Evolutionary conservation across 805 yeast species (phyloP).

Genomic region (Myxozyma monticola): DNA sequence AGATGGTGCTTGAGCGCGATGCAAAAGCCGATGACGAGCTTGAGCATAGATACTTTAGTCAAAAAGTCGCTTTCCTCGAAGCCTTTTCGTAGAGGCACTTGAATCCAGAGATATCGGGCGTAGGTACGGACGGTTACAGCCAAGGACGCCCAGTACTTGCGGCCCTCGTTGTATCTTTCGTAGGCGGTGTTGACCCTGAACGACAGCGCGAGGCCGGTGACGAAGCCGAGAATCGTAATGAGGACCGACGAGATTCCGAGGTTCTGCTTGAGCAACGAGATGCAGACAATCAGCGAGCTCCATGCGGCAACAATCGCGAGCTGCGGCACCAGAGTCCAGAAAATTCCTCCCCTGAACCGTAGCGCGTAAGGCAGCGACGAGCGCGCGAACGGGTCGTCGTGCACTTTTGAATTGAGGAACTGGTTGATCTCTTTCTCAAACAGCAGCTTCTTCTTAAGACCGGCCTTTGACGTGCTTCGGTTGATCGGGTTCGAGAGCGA

Average conservation of each 20-base stretch:
- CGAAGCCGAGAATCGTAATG: slow-evolving; percentile 30
- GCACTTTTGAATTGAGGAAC: slow-evolving; percentile 25
- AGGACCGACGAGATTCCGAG: slow-evolving; percentile 25
- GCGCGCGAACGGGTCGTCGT: slow-evolving; percentile 30
- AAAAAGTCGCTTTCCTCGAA: slow-evolving; percentile 18
- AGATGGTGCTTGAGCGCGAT: slow-evolving; percentile 30
- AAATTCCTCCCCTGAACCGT: slow-evolving; percentile 29
- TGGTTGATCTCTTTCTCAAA: slow-evolving; percentile 22
- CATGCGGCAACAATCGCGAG: slow-evolving; percentile 20
- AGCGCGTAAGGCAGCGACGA: slow-evolving; percentile 25
- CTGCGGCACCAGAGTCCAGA: slow-evolving; percentile 26
- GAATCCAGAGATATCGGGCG: slow-evolving; percentile 25
- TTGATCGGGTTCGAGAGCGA: no score
- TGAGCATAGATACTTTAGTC: slow-evolving; percentile 16
- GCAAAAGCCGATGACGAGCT: slow-evolving; percentile 23
- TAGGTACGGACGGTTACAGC: slow-evolving; percentile 18
- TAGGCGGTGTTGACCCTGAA: slow-evolving; percentile 30
- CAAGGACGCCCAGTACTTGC: slow-evolving; percentile 27
- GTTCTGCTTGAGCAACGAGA: slow-evolving; percentile 18
- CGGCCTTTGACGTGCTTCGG: no score
- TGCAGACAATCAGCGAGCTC: slow-evolving; percentile 19
- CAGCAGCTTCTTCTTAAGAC: neutral
- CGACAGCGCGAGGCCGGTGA: slow-evolving; percentile 26
- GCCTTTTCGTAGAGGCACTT: slow-evolving; percentile 24
- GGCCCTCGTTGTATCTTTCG: slow-evolving; percentile 29